A percentile compares a stretch with the other conserved stretches of the same genome.
These are phyloP conservation scores for Eucalyptus cladocalyx DNA, from an alignment of 345 rosid genomes.

Conservation along the genomic window DNA sequence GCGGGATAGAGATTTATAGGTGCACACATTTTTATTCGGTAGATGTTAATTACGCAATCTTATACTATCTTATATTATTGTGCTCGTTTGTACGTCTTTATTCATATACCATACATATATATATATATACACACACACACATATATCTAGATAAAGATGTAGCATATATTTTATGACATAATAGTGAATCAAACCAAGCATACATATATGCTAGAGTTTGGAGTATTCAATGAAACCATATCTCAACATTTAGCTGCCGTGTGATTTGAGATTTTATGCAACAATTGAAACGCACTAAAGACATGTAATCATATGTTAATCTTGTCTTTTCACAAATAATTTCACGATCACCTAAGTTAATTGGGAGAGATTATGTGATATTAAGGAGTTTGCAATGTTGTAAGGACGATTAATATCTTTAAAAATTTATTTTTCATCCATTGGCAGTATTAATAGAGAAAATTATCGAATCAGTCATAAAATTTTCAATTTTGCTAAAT, in stretches of 20 bases:
- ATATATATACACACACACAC: accelerated
- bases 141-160: neutral
- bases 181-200: neutral
- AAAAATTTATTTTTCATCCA: neutral
- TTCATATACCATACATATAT: neutral
- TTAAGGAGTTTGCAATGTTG: neutral
- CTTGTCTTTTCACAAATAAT: neutral
- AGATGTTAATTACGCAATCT: neutral
- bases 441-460: accelerated
- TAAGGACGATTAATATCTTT: neutral
- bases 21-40: neutral
- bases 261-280: neutral
- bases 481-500: neutral
- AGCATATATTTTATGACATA: neutral
- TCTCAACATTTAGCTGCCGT: neutral
- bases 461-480: accelerated
- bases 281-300: accelerated
- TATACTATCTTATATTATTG: neutral
- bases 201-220: neutral
- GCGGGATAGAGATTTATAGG: neutral
- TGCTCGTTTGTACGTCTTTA: neutral
- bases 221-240: neutral
- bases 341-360: neutral
- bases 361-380: neutral
- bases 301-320: neutral